Evolutionary conservation across 164 flowering plant genomes (phyloP).

Genomic region (Hamamelis virginiana): DNA sequence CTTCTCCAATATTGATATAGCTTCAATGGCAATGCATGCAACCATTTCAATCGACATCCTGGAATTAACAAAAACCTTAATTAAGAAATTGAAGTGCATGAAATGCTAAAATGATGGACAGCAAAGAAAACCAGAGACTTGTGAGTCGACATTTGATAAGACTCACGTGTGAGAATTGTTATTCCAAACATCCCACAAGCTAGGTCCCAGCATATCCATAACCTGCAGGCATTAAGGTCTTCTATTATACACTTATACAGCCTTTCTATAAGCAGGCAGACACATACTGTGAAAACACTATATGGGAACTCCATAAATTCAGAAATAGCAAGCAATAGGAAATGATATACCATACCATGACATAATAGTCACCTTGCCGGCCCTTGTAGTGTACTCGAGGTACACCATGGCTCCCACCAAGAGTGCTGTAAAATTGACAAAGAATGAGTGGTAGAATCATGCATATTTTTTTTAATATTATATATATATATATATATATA

Average conservation of each 20-base stretch:
- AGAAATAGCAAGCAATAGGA: background rate
- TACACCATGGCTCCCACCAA: slow-evolving; percentile 69
- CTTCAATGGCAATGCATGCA: slow-evolving; percentile 72
- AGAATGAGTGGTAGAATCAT: background rate
- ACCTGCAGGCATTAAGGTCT: slow-evolving; percentile 34
- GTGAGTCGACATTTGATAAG: background rate
- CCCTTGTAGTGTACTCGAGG: slow-evolving; percentile 70
- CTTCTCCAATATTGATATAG: slow-evolving; percentile 67
- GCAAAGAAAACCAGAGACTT: background rate
- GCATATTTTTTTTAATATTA: background rate
- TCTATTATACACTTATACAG: background rate
- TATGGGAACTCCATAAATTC: background rate
- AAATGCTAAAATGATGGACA: background rate
- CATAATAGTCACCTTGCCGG: slow-evolving; percentile 58
- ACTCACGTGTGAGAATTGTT: slow-evolving; percentile 47
- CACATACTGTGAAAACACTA: background rate
- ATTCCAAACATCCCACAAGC: slow-evolving; percentile 71
- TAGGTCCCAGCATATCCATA: slow-evolving; percentile 76
- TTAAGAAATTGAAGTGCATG: slow-evolving; percentile 6
- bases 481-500: background rate
- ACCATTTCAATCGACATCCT: slow-evolving; percentile 71
- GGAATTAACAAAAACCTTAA: slow-evolving; percentile 9
- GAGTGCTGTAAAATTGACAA: slow-evolving; percentile 33
- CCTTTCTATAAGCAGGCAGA: background rate
- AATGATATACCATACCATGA: slow-evolving; percentile 44